A percentile compares a stretch with the other conserved stretches of the same genome.
These are phyloP conservation scores for Lodderomyces beijingensis DNA, from an alignment of 1,139 yeast species.

Conservation along the genomic window DNA sequence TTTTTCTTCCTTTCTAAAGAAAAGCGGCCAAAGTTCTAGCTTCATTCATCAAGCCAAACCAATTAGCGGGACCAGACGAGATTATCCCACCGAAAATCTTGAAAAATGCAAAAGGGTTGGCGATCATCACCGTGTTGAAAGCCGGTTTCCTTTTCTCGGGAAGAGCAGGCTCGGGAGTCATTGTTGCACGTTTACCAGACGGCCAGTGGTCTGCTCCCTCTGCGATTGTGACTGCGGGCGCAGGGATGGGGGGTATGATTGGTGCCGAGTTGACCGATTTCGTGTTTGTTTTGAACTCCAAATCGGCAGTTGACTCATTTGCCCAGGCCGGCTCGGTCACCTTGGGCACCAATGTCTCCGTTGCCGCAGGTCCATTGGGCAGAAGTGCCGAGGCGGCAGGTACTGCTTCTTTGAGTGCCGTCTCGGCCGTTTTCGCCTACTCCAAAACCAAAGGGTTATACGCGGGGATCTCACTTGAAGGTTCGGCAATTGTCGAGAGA, in stretches of 20 bases:
- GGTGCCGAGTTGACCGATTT: conserved; percentile 97
- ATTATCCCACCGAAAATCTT: conserved; percentile 88
- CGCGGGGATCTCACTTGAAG: conserved; percentile 97
- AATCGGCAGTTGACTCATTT: conserved; percentile 88
- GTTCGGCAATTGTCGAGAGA: conserved; percentile 91
- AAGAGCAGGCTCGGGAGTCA: conserved; percentile 95
- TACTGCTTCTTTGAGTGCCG: conserved; percentile 81
- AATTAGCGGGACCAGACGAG: conserved; percentile 82
- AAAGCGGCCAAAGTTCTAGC: conserved; percentile 94
- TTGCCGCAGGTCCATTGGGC: conserved; percentile 98
- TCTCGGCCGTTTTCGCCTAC: conserved; percentile 89
- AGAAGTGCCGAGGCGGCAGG: conserved; percentile 98
- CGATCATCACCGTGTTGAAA: conserved; percentile 83
- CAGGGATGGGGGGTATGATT: conserved; percentile 97
- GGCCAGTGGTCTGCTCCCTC: conserved; percentile 99
- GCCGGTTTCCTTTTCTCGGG: conserved; percentile 97
- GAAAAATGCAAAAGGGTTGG: conserved; percentile 89
- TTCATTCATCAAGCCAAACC: conserved; percentile 93
- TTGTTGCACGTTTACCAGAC: conserved; percentile 89
- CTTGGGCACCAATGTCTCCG: conserved; percentile 89
- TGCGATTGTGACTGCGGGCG: conserved; percentile 94
- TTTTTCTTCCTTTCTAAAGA: conserved; percentile 27
- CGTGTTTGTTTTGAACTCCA: conserved; percentile 83
- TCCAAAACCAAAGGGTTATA: conserved; percentile 95
- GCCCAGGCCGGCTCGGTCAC: conserved; percentile 94